Percentiles rank a stretch among this genome's conserved stretches.
Evolutionary conservation across 345 rosid species (phyloP).

Genomic region (Rhizophora mangle): DNA sequence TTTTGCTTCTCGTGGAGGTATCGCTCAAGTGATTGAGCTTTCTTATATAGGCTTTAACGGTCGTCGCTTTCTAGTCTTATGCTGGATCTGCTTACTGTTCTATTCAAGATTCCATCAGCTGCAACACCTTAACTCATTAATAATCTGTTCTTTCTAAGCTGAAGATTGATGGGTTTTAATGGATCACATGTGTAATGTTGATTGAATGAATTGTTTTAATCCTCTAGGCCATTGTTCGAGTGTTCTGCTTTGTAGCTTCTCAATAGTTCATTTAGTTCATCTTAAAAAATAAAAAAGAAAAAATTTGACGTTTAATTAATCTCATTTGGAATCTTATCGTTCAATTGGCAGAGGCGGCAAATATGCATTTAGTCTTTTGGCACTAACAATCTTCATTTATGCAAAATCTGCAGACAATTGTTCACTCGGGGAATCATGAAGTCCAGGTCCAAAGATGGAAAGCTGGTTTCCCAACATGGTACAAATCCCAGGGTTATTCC

Average conservation of each 20-base stretch:
- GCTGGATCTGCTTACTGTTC: background rate
- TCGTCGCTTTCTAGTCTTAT: background rate
- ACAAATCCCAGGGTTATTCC: slow-evolving; percentile 47
- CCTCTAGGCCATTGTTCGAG: no score
- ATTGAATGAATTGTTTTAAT: no score
- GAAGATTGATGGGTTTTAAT: no score
- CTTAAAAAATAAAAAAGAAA: no score
- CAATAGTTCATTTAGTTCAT: no score
- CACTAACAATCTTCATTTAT: slow-evolving; percentile 1
- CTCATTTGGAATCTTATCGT: no score
- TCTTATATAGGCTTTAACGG: background rate
- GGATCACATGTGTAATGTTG: no score
- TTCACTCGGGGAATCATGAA: slow-evolving; percentile 46
- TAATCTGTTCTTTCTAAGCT: no score
- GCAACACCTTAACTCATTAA: no score
- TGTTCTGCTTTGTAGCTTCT: no score
- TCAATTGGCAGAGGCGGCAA: background rate
- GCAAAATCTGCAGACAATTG: slow-evolving; percentile 31
- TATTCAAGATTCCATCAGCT: background rate
- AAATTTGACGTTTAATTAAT: no score
- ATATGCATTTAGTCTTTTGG: background rate
- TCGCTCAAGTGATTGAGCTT: background rate
- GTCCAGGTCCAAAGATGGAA: slow-evolving; percentile 79
- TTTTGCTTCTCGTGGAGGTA: background rate
- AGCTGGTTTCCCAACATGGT: slow-evolving; percentile 42